Base-by-base conservation (phyloP, 257 asterid species). In the Cordia subcordata region DNA sequence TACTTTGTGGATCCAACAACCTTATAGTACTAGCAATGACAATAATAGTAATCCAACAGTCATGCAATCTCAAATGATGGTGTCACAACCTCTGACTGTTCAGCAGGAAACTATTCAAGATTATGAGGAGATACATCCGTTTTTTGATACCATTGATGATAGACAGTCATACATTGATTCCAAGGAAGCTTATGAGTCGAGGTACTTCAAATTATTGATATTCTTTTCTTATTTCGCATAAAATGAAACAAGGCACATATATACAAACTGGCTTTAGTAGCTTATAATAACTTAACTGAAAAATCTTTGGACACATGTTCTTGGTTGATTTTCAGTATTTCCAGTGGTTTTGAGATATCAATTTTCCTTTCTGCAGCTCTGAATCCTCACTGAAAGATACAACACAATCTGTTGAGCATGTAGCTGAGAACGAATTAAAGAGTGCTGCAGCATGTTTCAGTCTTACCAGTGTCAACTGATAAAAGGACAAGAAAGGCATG, bases 401-500 rank as follows among this genome's bases (percentile, higher is more conserved):
- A 1, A 79, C 85, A 61, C 89, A 84, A 27, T 64, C 81, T n/a
- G 70, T 78, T 39, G 88, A 88, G 71, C 84, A 78, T 67, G 85
- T 81, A 56, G 86, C 79, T 33, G 94, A 79, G 68, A 81, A 86
- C 68, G 95, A 89, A 61, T 64, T 89, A 21, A 89, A 82, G 88
- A 86, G 75, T 57, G 95, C 92, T 44, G 97, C 92, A 42, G 87
- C 95, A 57, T 79, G 85, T 64, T 86, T 86, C 77, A 86, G 86
- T 78, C 92, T 89, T 58, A 86, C 95, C 62, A 86, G 94, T 64
- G 78, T 82, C 72, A 84, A 79, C 55, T 79, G 71, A 74, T 60
- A 33, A 68, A 56, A 50, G 32, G 72, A 37, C 51, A 55, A 67
- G 66, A 67, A 66, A 49, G 70, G 55, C 65, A 45, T 67, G 62